Evolutionary conservation across 371 early-diverging fungal genomes (phyloP).

Genomic region (Mortierella polycephala): DNA sequence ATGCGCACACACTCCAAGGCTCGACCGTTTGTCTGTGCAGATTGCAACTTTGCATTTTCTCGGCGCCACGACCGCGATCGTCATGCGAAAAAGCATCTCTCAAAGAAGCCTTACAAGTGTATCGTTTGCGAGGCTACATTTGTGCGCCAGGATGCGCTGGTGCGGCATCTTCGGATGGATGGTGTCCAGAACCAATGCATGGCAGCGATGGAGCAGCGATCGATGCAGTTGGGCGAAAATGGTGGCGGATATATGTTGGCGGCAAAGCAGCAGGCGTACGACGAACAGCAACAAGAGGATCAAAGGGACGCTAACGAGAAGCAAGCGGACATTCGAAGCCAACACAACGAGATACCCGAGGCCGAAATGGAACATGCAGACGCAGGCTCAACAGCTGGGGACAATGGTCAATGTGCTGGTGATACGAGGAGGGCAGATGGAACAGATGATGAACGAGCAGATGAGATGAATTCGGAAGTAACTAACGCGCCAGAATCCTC

Average conservation of each 20-base stretch:
- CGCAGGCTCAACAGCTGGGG: neutral
- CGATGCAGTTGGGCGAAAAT: constrained; percentile 20
- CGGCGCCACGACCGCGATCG: constrained; percentile 50
- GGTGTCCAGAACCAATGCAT: constrained; percentile 46
- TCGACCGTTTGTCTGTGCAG: constrained; percentile 35
- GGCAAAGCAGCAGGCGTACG: constrained; percentile 44
- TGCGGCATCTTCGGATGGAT: constrained; percentile 48
- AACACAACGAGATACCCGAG: neutral
- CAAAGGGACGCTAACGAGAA: constrained; percentile 16
- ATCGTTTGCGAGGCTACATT: constrained; percentile 47
- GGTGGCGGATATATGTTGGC: constrained; percentile 34
- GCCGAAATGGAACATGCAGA: neutral
- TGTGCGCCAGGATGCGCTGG: constrained; percentile 48
- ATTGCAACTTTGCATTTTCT: constrained; percentile 44
- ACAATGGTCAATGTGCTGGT: neutral
- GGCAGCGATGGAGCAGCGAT: constrained; percentile 52
- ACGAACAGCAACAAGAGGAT: constrained; percentile 37
- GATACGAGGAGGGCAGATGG: neutral
- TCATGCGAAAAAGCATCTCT: constrained; percentile 46
- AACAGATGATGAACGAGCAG: neutral
- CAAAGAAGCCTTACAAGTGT: constrained; percentile 51
- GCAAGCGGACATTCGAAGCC: neutral
- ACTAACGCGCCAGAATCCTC: neutral
- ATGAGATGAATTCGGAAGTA: neutral
- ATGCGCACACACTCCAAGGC: constrained; percentile 47